Evolutionary conservation across 2,329 filamentous ascomycete species (phyloP), one percentile per base, ranked within the genome.

Genomic region (Colletotrichum truncatum): DNA sequence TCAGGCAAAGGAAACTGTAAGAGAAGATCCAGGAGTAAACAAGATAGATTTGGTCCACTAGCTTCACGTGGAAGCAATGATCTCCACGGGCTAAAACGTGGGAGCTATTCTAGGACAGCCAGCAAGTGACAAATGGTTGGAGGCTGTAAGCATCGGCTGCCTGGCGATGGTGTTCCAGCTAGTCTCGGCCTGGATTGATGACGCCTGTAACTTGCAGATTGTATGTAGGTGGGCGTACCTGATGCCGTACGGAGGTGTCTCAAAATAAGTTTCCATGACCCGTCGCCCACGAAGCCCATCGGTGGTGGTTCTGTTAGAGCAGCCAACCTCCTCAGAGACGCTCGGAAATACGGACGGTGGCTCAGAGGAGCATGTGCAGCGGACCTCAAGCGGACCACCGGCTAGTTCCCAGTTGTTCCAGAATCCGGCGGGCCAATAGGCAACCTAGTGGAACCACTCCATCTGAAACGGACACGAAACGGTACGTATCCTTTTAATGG

Each of bases 381-480:
- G 18, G 45, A 30, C 12, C 21, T 21, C n/a, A 30, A 36, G 53
- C 52, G 59, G 59, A 49, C 32, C 53, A 63, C 53, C 60, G 52
- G 54, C 39, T 45, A 59, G 38, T 46, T 60, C 43, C 49, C 48
- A 49, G 38, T 43, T 30, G 57, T 56, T 63, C 63, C 57, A 56
- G 58, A 49, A 56, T 66, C 49, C 49, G 32, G 43, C 58, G 36
- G 34, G n/a, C 63, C 63, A 66, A 66, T 63, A 58, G 38, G 23
- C 34, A 4, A 12, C 25, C 36, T 43, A 41, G 43, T 38, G 30
- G 21, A 26, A 34, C 41, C 51, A 62, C 57, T 66, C 45, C 49
- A 62, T 56, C 58, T 66, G 63, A 66, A 63, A 66, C 63, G 30
- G 43, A 28, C 34, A 26, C 58, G 63, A 66, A 66, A 66, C 63